These are phyloP conservation scores for Salvia miltiorrhiza DNA, from an alignment of 257 asterid species.

Conservation along the genomic window DNA sequence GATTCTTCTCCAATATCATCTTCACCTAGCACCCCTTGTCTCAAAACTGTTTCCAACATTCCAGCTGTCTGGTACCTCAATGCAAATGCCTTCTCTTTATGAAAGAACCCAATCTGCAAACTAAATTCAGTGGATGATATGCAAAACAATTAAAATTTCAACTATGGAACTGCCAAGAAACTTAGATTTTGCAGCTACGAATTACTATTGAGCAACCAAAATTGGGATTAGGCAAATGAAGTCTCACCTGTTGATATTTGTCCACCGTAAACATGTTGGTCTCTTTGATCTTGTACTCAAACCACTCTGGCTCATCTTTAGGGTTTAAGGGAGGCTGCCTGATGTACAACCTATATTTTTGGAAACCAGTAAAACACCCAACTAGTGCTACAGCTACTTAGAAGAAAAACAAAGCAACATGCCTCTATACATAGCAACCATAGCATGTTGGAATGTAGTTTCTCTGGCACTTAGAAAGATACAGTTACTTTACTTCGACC, in stretches of 20 bases:
- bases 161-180: slow-evolving; percentile 1
- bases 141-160: slow-evolving; percentile 25
- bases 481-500: too few species aligned
- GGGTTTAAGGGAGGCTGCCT: slow-evolving; percentile 64
- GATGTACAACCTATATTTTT: slow-evolving; percentile 66
- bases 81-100: slow-evolving; percentile 84
- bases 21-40: slow-evolving; percentile 98
- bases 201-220: not conserved
- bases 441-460: not conserved
- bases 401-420: slow-evolving; percentile 4
- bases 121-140: slow-evolving; percentile 57
- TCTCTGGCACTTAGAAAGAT: too few species aligned
- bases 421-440: not conserved
- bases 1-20: slow-evolving; percentile 94
- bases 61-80: slow-evolving; percentile 96
- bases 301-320: slow-evolving; percentile 73
- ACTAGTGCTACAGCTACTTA: slow-evolving; percentile 4
- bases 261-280: slow-evolving; percentile 93
- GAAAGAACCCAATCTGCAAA: slow-evolving; percentile 92
- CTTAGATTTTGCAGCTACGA: slow-evolving; percentile 21
- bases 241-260: slow-evolving; percentile 93
- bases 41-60: slow-evolving; percentile 87
- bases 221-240: slow-evolving; percentile 17
- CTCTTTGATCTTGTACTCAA: slow-evolving; percentile 92
- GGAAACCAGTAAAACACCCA: slow-evolving; percentile 14